These are phyloP conservation scores for Tolypocladium tundrense DNA, from an alignment of 2,329 filamentous ascomycete genomes.

Conservation along the genomic window DNA sequence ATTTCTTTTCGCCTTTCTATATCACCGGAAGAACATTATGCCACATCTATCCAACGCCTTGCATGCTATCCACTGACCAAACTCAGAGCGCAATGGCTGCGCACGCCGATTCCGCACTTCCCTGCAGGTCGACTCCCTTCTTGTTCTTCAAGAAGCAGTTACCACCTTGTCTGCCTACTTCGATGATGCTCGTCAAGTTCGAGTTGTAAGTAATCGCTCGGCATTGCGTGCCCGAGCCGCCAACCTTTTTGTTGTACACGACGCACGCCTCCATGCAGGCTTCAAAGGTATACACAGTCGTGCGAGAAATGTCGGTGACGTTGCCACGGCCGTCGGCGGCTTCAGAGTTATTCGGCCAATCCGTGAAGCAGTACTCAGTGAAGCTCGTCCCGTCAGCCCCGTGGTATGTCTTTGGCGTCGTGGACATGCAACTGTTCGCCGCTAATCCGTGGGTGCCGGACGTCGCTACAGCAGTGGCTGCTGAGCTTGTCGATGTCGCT, in stretches of 20 bases:
- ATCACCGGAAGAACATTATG: neutral
- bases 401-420: constrained; percentile 5
- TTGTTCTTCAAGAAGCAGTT: constrained; percentile 11
- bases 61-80: neutral
- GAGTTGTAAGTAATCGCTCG: constrained; percentile 9
- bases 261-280: constrained; percentile 10
- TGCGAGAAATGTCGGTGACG: constrained; percentile 6
- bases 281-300: constrained; percentile 10
- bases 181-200: constrained; percentile 8
- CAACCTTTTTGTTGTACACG: constrained; percentile 3
- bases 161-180: constrained; percentile 2
- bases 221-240: constrained; percentile 1
- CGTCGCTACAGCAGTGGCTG: neutral
- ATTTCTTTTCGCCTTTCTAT: neutral
- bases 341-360: constrained; percentile 6
- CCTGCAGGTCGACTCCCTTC: constrained; percentile 3
- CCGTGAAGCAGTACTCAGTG: constrained; percentile 10
- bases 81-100: neutral
- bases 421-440: constrained; percentile 7
- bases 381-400: constrained; percentile 3
- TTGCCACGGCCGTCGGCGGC: constrained; percentile 5
- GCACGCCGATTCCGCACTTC: neutral
- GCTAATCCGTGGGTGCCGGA: constrained; percentile 6
- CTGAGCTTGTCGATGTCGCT: neutral
- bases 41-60: neutral